Conservation (phyloP, 192 early-diverging fungal genomes). For the Obelidium mucronatum region DNA sequence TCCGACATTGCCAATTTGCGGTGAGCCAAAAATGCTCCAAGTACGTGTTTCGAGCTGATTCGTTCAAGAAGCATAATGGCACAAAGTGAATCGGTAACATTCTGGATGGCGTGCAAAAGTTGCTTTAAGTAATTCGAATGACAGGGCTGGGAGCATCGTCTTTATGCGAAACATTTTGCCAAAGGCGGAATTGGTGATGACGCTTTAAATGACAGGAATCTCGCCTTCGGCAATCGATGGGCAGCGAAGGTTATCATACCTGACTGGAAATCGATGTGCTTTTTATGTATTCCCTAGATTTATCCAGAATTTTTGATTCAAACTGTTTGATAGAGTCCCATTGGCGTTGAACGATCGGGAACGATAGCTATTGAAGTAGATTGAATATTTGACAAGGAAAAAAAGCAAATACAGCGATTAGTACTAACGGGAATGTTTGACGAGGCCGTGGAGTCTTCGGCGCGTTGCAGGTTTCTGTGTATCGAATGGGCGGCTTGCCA, state of each 20-base stretch:
- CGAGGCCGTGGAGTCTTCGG: slow-evolving; percentile 38
- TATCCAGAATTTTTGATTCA: slow-evolving; percentile 76
- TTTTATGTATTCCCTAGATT: slow-evolving; percentile 61
- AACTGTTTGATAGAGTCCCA: slow-evolving; percentile 85
- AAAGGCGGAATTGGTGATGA: no score
- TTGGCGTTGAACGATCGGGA: slow-evolving; percentile 82
- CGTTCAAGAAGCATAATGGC: slow-evolving; percentile 74
- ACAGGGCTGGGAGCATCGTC: no score
- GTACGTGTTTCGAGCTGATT: slow-evolving; percentile 61
- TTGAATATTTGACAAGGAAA: no score
- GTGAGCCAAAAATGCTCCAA: slow-evolving; percentile 59
- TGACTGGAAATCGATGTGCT: slow-evolving; percentile 48
- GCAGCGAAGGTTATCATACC: slow-evolving; percentile 45
- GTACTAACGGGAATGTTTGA: slow-evolving; percentile 39
- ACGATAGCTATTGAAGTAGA: slow-evolving; percentile 58
- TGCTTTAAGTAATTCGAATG: neutral
- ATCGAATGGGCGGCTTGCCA: slow-evolving; percentile 76
- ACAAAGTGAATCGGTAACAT: slow-evolving; percentile 66
- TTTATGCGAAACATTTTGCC: no score
- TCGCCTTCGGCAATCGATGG: no score
- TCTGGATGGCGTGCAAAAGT: slow-evolving; percentile 40
- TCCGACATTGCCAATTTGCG: slow-evolving; percentile 57
- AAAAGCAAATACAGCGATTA: no score
- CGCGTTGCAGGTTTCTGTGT: slow-evolving; percentile 68
- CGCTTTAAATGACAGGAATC: no score